Evolutionary conservation across 2,329 filamentous ascomycete species (phyloP).

Genomic region (Aspergillus melleus): DNA sequence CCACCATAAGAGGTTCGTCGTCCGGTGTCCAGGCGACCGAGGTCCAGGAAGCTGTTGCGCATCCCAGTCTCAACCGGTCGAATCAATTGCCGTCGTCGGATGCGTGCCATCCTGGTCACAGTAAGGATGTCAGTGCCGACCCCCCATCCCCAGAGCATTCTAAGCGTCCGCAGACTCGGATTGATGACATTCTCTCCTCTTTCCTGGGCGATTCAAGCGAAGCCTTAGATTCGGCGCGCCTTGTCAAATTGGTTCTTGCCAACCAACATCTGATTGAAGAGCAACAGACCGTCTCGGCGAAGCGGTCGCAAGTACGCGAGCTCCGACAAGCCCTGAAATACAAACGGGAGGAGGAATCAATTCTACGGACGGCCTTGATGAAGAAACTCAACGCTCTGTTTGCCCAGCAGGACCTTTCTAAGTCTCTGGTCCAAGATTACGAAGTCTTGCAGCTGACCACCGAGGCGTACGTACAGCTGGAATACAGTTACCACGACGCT

Average conservation of each 20-base stretch:
- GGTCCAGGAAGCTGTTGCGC: neutral
- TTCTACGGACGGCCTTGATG: constrained; percentile 20
- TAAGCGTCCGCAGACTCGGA: constrained; percentile 6
- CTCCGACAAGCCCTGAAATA: constrained; percentile 23
- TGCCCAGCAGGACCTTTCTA: constrained; percentile 5
- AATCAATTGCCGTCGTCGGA: neutral
- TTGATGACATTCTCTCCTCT: neutral
- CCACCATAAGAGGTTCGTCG: neutral
- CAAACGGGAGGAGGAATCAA: constrained; percentile 26
- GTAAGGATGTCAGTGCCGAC: constrained; percentile 5
- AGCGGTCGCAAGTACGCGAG: constrained; percentile 22
- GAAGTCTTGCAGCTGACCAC: constrained; percentile 21
- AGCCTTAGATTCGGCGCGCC: neutral
- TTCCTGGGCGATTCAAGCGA: neutral
- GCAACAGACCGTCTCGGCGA: constrained; percentile 17
- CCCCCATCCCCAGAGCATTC: neutral
- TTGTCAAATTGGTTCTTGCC: constrained; percentile 4
- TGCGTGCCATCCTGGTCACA: neutral
- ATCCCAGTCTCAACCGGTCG: neutral
- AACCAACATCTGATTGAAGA: constrained; percentile 12
- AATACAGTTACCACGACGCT: constrained; percentile 24
- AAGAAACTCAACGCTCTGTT: constrained; percentile 23
- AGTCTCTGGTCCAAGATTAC: constrained; percentile 13
- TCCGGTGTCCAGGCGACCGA: neutral
- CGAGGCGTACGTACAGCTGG: constrained; percentile 24